phyloP scores from a whole-genome alignment of 106 monocot species.

The Narthecium ossifragum region DNA sequence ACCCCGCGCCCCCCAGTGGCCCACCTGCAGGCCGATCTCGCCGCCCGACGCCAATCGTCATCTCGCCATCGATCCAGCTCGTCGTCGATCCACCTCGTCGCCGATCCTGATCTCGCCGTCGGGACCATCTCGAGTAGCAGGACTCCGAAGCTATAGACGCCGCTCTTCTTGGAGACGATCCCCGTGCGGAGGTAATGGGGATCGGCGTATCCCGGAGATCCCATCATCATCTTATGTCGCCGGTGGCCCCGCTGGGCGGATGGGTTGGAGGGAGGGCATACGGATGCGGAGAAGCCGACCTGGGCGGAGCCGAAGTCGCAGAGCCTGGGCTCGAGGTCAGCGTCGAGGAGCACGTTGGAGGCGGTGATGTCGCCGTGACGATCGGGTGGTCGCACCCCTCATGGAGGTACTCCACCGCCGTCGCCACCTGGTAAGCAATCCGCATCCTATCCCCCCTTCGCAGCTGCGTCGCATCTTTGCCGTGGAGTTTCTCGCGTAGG shows the following conservation, averaged over 20 bases:
- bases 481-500: conserved; percentile 26
- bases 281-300: conserved; percentile 44
- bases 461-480: background rate
- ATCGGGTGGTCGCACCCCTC: conserved; percentile 24
- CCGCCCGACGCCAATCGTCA: too few species aligned
- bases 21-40: too few species aligned
- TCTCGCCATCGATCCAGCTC: too few species aligned
- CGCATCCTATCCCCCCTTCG: conserved; percentile 30
- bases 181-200: conserved; percentile 24
- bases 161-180: conserved; percentile 55
- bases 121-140: conserved; percentile 54
- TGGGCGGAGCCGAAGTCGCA: conserved; percentile 70
- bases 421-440: conserved; percentile 35
- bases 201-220: conserved; percentile 33
- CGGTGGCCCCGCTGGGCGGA: background rate
- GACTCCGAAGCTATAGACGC: conserved; percentile 82
- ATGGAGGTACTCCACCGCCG: conserved; percentile 53
- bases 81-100: too few species aligned
- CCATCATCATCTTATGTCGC: too few species aligned
- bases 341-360: conserved; percentile 57
- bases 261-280: too few species aligned
- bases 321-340: conserved; percentile 20
- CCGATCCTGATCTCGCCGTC: too few species aligned
- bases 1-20: too few species aligned
- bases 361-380: conserved; percentile 66